Evolutionary conservation across 495 filamentous ascomycete genomes (phyloP).

Genomic region (Pseudomonodictys pantanalensis): DNA sequence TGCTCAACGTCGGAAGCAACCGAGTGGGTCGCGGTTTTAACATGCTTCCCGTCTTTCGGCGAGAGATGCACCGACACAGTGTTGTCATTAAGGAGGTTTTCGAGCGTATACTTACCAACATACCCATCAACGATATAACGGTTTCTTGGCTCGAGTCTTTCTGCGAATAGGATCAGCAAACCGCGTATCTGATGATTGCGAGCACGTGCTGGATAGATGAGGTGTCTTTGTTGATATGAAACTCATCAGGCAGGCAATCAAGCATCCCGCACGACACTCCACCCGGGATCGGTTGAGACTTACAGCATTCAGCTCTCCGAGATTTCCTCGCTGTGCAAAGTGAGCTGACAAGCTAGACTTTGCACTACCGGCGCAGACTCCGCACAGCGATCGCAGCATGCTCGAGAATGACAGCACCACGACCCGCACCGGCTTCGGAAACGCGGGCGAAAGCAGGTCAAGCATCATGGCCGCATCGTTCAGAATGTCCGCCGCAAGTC

Average conservation of each 20-base stretch:
- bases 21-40: not conserved
- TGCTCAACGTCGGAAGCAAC: constrained; percentile 5
- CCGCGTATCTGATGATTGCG: constrained; percentile 13
- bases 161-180: constrained; percentile 40
- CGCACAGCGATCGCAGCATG: constrained; percentile 77
- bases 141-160: constrained; percentile 98
- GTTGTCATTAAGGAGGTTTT: not conserved
- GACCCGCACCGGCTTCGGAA: constrained; percentile 67
- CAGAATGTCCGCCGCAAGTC: constrained; percentile 85
- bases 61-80: too few species aligned
- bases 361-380: constrained; percentile 81
- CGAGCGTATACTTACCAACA: constrained; percentile 60
- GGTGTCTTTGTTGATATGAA: not conserved
- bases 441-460: constrained; percentile 78
- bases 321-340: constrained; percentile 83
- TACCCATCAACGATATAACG: constrained; percentile 82
- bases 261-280: not conserved
- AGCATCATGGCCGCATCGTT: constrained; percentile 89
- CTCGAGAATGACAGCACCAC: constrained; percentile 70
- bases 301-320: constrained; percentile 89
- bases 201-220: constrained; percentile 7
- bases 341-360: constrained; percentile 91
- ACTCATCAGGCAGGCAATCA: not conserved
- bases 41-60: not conserved
- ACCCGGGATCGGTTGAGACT: constrained; percentile 32